Evolutionary conservation across 2,329 filamentous ascomycete species (phyloP), one percentile per base, ranked within the genome.

Genomic region (Monilinia vaccinii-corymbosi): DNA sequence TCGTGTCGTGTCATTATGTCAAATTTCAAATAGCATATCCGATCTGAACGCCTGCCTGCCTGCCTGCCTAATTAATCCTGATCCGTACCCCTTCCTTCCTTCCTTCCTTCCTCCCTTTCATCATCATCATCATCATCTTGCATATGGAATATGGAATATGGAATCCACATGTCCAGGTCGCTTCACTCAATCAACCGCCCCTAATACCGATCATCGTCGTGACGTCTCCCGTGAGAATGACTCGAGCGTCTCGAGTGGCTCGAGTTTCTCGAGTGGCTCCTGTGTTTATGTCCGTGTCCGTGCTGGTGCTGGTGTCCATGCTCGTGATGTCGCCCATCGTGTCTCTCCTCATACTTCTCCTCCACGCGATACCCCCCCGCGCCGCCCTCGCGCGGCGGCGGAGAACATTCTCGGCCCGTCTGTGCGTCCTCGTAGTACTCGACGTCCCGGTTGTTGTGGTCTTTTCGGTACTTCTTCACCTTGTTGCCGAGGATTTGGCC

Each of bases 261-360:
- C 25, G 25, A 28, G 25, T 6, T 28, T 34, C 53, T 48, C n/a
- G 53, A 57, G 11, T 21, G 44, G 16, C 34, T 57, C 36, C 55
- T 49, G 28, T 57, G 55, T 21, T 48, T 34, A 10, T 36, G 42
- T 10, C 45, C 42, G 14, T 57, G 49, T 1, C 21, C 32, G 8
- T 46, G 44, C 5, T 13, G 10, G 40, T 59, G 56, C 3, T 32
- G 11, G 45, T 52, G 47, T 13, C 36, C 56, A 28, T 58, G 56
- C 4, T 25, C 36, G 36, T 51, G 49, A 34, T 34, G 36, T 25
- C 47, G 31, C 4, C 50, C 51, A n/a, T n/a, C n/a, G 38, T 60
- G 57, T 13, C 57, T 47, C 34, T 60, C 49, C 40, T 46, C 42
- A 40, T 53, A 45, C 50, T 45, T 53, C 47, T 52, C 56, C 48